phyloP scores from a whole-genome alignment of 2,329 filamentous ascomycete species.

The Neophaeococcomyces mojaviensis region DNA sequence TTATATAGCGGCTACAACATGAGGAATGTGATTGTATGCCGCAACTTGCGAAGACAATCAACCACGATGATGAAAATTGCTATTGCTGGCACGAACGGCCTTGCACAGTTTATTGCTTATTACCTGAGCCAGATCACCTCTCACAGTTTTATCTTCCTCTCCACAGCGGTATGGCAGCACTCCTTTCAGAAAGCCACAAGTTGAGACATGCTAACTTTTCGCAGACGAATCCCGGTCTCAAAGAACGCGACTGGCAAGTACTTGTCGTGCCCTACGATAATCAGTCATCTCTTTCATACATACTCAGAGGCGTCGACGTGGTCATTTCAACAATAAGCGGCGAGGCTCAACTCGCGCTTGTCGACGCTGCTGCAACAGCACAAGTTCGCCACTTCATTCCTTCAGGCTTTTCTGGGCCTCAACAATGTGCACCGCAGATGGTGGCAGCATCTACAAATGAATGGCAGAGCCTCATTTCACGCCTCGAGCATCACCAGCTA shows the following conservation, averaged over 20 bases:
- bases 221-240: slow-evolving; percentile 29
- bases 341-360: slow-evolving; percentile 59
- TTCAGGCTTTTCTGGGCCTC: slow-evolving; percentile 62
- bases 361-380: slow-evolving; percentile 60
- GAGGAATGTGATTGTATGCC: not conserved
- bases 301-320: slow-evolving; percentile 64
- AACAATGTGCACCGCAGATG: not conserved
- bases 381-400: slow-evolving; percentile 64
- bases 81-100: slow-evolving; percentile 54
- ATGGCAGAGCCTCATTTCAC: slow-evolving; percentile 52
- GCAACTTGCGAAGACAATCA: not conserved
- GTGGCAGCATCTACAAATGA: slow-evolving; percentile 37
- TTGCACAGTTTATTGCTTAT: slow-evolving; percentile 51
- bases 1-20: not conserved
- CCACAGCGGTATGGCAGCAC: slow-evolving; percentile 37
- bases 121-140: slow-evolving; percentile 54
- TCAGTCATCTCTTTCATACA: slow-evolving; percentile 52
- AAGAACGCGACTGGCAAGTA: slow-evolving; percentile 48
- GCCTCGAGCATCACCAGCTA: slow-evolving; percentile 47
- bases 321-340: slow-evolving; percentile 68
- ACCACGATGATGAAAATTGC: slow-evolving; percentile 51
- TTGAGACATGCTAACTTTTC: not conserved
- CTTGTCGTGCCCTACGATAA: slow-evolving; percentile 54
- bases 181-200: no score
- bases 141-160: slow-evolving; percentile 64